Evolutionary conservation across 352 stramenopile genomes (phyloP), one percentile per base, ranked within the genome.

Genomic region (Peronosclerospora sorghi): DNA sequence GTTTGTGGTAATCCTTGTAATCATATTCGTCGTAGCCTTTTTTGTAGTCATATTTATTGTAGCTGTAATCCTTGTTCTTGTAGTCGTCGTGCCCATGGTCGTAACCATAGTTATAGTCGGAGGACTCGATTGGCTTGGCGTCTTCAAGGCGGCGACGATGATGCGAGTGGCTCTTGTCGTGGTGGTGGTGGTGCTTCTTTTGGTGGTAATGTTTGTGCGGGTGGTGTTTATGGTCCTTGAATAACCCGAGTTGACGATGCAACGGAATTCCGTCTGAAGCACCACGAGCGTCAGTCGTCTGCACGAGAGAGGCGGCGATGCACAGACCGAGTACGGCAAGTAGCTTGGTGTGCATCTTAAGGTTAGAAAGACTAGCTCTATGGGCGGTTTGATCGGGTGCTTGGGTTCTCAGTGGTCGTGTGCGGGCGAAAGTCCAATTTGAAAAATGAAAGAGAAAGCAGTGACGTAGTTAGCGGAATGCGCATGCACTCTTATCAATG

Each of bases 81-180:
- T 47, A 47, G 35, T 34, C 30, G 15, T 41, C 29, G 13, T 44
- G 12, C 8, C 19, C 9, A 12, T 53, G 38, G 30, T 42, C 35
- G 35, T 27, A 17, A 5, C 24, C 42, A 8, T 58, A 54, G 19
- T 35, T 30, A 40, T 56, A 46, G 32, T 53, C 46, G 12, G 34
- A 58, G 17, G 45, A 59, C 21, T 50, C 50, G 9, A 32, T 45
- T 14, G 37, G 8, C 35, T 59, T 54, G 40, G 8, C 19, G 10
- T 55, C 45, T 39, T 47, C 45, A 24, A 54, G 51, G 12, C 44
- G 51, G 17, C 51, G 51, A 32, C 40, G 51, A 38, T 60, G 44
- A 18, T 57, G 20, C n/a, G 43, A 41, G 21, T 41, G 32, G 39
- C 35, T 23, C 15, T 62, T 41, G 38, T 48, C 42, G 27, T 57